Conservation (phyloP, 2,329 filamentous ascomycete species). For the Furcasterigmium sp. region DNA sequence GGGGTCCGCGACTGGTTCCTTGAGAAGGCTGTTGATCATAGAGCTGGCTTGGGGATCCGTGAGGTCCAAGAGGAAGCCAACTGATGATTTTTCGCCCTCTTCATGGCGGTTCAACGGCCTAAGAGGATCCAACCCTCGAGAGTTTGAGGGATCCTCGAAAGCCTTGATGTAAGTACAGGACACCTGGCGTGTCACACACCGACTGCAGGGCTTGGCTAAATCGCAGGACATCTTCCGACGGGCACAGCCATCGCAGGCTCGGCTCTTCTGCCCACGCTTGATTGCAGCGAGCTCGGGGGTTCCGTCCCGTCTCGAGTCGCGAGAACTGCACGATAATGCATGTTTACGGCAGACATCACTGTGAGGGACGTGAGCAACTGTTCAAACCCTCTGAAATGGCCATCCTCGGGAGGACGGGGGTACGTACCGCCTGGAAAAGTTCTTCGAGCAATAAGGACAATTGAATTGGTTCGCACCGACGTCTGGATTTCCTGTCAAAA, state of each 20-base stretch:
- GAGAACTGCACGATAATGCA: constrained; percentile 14
- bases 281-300: constrained; percentile 10
- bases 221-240: constrained; percentile 22
- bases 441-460: constrained; percentile 14
- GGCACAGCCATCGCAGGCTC: constrained; percentile 22
- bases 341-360: constrained; percentile 22
- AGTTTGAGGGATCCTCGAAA: not conserved
- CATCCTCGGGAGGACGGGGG: not conserved
- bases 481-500: constrained; percentile 4
- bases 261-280: constrained; percentile 19
- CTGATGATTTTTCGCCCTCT: constrained; percentile 13
- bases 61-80: constrained; percentile 18
- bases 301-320: constrained; percentile 4
- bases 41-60: constrained; percentile 18
- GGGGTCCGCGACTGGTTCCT: constrained; percentile 7
- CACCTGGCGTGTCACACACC: constrained; percentile 15
- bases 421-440: constrained; percentile 14
- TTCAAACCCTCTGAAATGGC: not conserved
- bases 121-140: constrained; percentile 1
- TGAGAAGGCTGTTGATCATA: constrained; percentile 15
- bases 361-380: not conserved
- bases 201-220: constrained; percentile 15
- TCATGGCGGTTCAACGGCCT: constrained; percentile 1
- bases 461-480: constrained; percentile 7
- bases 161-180: constrained; percentile 14